phyloP scores from a whole-genome alignment of 352 stramenopile species.

The Phytophthora brassicae region DNA sequence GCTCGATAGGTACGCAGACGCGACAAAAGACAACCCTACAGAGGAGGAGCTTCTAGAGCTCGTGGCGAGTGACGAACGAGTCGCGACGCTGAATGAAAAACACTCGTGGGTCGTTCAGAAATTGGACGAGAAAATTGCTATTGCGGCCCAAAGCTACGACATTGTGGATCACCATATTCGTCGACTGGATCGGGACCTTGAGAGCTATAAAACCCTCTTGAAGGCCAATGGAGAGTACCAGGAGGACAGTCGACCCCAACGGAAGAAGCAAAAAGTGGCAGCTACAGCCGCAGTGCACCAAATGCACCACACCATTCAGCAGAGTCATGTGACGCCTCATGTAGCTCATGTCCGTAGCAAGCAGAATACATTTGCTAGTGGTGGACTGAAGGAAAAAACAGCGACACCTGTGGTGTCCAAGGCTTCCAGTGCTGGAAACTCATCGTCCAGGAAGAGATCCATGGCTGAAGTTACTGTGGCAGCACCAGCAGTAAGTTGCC shows the following conservation, averaged over 20 bases:
- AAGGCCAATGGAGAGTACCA: conserved; percentile 82
- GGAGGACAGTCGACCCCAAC: conserved; percentile 54
- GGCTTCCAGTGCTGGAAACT: conserved; percentile 13
- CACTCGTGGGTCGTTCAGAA: conserved; percentile 81
- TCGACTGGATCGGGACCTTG: conserved; percentile 74
- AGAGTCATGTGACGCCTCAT: conserved; percentile 24
- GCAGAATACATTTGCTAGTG: conserved; percentile 15
- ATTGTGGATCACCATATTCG: conserved; percentile 88
- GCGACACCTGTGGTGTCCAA: conserved; percentile 15
- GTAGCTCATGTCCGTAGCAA: conserved; percentile 36
- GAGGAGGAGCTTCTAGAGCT: conserved; percentile 68
- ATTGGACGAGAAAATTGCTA: conserved; percentile 88
- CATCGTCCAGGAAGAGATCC: conserved; percentile 52
- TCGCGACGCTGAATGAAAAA: conserved; percentile 42
- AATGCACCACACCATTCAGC: conserved; percentile 10
- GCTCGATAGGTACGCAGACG: conserved; percentile 57
- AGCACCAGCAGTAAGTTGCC: conserved; percentile 8
- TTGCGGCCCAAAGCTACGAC: conserved; percentile 85
- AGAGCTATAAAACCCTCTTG: conserved; percentile 68
- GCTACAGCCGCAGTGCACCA: conserved; percentile 19
- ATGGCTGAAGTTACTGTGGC: conserved; percentile 39
- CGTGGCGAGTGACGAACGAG: conserved; percentile 44
- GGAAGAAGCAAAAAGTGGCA: conserved; percentile 57
- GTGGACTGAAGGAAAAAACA: conserved; percentile 26
- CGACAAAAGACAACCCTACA: conserved; percentile 47